A percentile compares a stretch with the other conserved stretches of the same genome.
phyloP scores from a whole-genome alignment of 148 eudicot species.

The Cornus suecica region DNA sequence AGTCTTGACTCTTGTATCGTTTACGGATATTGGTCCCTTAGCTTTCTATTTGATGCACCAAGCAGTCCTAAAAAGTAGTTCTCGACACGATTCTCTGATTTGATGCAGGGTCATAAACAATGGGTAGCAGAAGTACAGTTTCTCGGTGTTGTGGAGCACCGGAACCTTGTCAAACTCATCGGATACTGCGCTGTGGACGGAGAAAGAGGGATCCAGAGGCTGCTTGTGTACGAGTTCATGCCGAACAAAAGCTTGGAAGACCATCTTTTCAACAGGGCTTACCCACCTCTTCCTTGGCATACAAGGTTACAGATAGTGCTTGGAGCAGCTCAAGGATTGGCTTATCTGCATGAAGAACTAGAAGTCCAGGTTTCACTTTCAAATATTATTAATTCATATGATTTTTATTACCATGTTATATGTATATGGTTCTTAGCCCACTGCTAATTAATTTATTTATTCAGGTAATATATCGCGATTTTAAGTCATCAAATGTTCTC shows the following conservation, averaged over 20 bases:
- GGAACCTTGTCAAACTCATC: constrained; percentile 75
- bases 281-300: constrained; percentile 60
- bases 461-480: constrained; percentile 87
- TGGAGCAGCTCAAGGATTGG: constrained; percentile 87
- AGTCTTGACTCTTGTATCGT: not conserved
- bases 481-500: constrained; percentile 78
- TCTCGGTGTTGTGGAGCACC: constrained; percentile 83
- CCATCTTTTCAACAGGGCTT: constrained; percentile 65
- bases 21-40: not conserved
- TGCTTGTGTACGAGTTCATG: constrained; percentile 86
- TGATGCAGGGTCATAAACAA: constrained; percentile 80
- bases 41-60: not conserved
- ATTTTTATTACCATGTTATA: too few species aligned
- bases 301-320: constrained; percentile 62
- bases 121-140: constrained; percentile 90
- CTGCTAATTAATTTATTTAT: constrained; percentile 10
- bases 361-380: constrained; percentile 59
- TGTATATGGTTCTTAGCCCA: not conserved
- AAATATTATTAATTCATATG: too few species aligned
- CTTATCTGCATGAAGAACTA: constrained; percentile 79
- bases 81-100: not conserved
- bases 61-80: not conserved
- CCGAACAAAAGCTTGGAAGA: constrained; percentile 80
- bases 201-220: constrained; percentile 72
- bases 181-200: constrained; percentile 84